Evolutionary conservation across 257 asterid species (phyloP), one percentile per base, ranked within the genome.

Genomic region (Primulina eburnea): DNA sequence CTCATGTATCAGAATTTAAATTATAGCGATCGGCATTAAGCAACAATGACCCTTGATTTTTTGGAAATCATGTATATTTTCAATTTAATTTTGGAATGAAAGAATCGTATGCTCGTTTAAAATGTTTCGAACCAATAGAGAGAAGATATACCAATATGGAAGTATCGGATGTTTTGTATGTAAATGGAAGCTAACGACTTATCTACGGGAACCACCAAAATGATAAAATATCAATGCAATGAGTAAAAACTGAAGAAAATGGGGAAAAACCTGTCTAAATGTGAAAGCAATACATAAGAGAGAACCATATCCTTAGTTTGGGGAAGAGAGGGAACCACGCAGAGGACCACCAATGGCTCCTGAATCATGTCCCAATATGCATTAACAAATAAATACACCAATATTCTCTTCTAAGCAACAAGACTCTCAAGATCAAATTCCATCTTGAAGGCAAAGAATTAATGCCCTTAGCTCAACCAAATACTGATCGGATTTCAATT

Each of bases 401-500:
- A 76, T 77, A 77, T 67, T 85, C 78, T 87, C 84, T 83, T 80
- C 83, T 63, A 75, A 73, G 79, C 75, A 72, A 77, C 47, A 72
- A 61, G 70, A 78, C 62, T 60, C 2, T 10, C 40, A 35, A 64
- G 78, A 73, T 40, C 62, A 76, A 69, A 70, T 74, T 84, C 79
- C 72, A 75, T 53, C 74, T 69, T 68, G 79, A 81, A 78, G 86
- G 82, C 71, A 66, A 65, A 86, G 55, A 84, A 78, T 61, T 85
- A 79, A 57, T 79, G 81, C 82, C 76, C 81, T 74, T 74, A 74
- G 71, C 58, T 84, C 87, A 76, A 82, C 77, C 81, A 81, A 84
- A 71, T 5, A 7, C 5, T 35, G 40, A 35, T 35, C 9, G 40
- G 5, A 35, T 35, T 35, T 35, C 40, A 7, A 7, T 35, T 1